These are phyloP conservation scores for Parastagonospora nodorum DNA, from an alignment of 2,329 filamentous ascomycete species.

Conservation along the genomic window DNA sequence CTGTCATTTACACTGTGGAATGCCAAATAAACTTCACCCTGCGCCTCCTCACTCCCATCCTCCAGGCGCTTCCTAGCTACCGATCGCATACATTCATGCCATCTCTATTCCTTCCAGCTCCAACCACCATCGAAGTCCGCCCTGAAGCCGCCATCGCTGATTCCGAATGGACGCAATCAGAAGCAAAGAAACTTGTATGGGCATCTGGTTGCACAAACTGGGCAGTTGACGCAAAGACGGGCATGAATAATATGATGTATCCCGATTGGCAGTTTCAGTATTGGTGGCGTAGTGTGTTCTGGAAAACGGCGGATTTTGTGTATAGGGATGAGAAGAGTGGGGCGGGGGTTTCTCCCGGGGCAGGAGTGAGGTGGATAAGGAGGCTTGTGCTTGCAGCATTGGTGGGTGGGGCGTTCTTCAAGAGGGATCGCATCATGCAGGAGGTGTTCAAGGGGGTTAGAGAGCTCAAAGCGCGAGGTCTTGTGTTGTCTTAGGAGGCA, in stretches of 20 bases:
- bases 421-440: conserved; percentile 5
- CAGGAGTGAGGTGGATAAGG: conserved; percentile 10
- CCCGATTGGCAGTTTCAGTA: conserved; percentile 58
- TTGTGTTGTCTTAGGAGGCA: too few relatives aligned
- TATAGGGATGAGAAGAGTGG: conserved; percentile 32
- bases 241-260: conserved; percentile 59
- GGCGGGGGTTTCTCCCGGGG: conserved; percentile 19
- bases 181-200: conserved; percentile 55
- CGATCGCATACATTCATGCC: conserved; percentile 28
- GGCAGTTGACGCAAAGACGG: conserved; percentile 55
- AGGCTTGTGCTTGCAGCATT: conserved; percentile 10
- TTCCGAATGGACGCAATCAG: conserved; percentile 47
- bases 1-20: conserved; percentile 57
- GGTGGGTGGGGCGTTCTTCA: conserved; percentile 16
- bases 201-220: conserved; percentile 58
- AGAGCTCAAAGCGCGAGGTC: too few relatives aligned
- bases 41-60: conserved; percentile 50
- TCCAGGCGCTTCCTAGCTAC: conserved; percentile 38
- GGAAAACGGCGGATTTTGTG: conserved; percentile 47
- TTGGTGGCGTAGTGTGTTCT: conserved; percentile 56
- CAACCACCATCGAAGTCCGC: conserved; percentile 45
- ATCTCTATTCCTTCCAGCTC: conserved; percentile 18
- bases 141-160: conserved; percentile 44
- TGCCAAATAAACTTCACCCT: conserved; percentile 58
- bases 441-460: too few relatives aligned